Percentiles rank a stretch among this genome's conserved stretches.
These are phyloP conservation scores for Laguncularia racemosa DNA, from an alignment of 345 rosid species.

Conservation along the genomic window DNA sequence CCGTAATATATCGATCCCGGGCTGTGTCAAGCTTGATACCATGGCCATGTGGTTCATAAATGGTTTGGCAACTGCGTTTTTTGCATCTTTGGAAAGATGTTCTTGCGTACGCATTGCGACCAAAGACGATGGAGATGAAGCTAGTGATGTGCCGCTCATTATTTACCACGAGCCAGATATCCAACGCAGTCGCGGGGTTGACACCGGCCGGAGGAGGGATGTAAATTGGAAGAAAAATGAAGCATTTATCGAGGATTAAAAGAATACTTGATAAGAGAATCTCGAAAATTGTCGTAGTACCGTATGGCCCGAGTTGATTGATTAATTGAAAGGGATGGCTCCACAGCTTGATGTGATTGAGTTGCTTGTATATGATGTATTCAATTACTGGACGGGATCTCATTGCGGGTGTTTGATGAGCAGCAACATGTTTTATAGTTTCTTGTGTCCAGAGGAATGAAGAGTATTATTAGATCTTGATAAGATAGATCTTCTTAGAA, in stretches of 20 bases:
- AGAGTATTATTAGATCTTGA: too few species aligned
- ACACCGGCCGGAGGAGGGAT: slow-evolving; percentile 23
- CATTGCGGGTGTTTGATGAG: too few species aligned
- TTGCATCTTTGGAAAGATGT: slow-evolving; percentile 51
- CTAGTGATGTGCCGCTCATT: slow-evolving; percentile 44
- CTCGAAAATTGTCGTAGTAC: too few species aligned
- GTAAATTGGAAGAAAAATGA: slow-evolving; percentile 23
- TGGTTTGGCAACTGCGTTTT: slow-evolving; percentile 47
- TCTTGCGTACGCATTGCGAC: slow-evolving; percentile 60
- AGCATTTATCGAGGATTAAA: background rate
- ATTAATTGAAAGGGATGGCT: too few species aligned
- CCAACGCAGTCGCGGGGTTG: slow-evolving; percentile 15
- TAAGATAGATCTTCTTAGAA: too few species aligned
- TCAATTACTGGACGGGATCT: too few species aligned
- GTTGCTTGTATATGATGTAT: too few species aligned
- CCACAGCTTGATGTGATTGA: too few species aligned
- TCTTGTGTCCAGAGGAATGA: too few species aligned
- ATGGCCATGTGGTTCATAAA: slow-evolving; percentile 59
- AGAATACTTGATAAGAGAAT: too few species aligned
- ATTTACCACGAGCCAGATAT: slow-evolving; percentile 37
- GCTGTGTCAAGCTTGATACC: slow-evolving; percentile 47
- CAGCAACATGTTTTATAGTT: too few species aligned
- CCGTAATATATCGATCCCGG: slow-evolving; percentile 18
- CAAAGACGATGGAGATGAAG: slow-evolving; percentile 43
- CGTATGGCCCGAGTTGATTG: too few species aligned